Evolutionary conservation across 116 monocot species (phyloP), one percentile per base, ranked within the genome.

Genomic region (Phalaenopsis hybrid): DNA sequence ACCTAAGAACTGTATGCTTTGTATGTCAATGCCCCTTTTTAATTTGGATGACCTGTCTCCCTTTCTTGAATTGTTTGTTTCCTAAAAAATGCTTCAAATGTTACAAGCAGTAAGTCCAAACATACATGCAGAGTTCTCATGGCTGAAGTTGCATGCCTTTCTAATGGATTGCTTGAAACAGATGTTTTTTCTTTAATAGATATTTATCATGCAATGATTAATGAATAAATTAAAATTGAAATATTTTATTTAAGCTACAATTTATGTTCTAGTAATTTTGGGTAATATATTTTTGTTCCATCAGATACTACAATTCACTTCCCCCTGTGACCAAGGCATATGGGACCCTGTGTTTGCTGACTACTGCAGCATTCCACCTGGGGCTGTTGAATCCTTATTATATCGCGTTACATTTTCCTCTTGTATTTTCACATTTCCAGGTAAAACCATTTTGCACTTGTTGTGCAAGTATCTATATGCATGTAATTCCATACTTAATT

Each of bases 281-380:
- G 70, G 4, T 10, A 12, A 70, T 70, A 28, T 13, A 34, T 70
- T 31, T 70, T 37, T 33, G 28, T 61, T 85, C 61, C n/a, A 81
- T 69, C 88, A 95, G 95, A 82, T 95, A 72, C 78, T 95, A 95
- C 78, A 89, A 91, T 75, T 95, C 95, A 63, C 95, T 95, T 87
- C 95, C 95, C 75, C 92, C 95, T 10, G 78, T 95, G 25, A 88
- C 88, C 83, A 95, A 91, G 82, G 88, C 91, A 2, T 95, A 88
- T 84, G 95, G 91, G 46, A 95, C 92, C n/a, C 46, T 91, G 3
- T 95, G 95, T 85, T 81, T 95, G 51, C 44, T 91, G 85, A 89
- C 87, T 5, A 91, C 95, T 78, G 80, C 80, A 46, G 50, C 80
- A 23, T 81, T 12, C 44, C 86, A 91, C 1, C 57, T 95, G 57